phyloP scores from a whole-genome alignment of 495 filamentous ascomycete genomes.

The Aspergillus taichungensis region DNA sequence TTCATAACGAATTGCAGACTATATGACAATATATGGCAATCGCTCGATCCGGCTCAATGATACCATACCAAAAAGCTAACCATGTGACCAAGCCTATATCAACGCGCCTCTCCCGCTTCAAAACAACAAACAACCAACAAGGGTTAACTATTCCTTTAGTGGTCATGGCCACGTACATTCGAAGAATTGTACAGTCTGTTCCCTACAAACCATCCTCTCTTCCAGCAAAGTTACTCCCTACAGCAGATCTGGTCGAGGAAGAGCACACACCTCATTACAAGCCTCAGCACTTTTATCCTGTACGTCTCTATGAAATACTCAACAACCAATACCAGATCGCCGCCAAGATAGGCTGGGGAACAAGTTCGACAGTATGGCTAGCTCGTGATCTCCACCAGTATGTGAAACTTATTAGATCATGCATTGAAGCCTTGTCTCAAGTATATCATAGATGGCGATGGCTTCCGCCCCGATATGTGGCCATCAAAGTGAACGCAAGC shows the following conservation, averaged over 20 bases:
- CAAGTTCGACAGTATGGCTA: slow-evolving; percentile 39
- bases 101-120: too few species aligned
- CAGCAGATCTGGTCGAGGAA: slow-evolving; percentile 10
- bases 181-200: slow-evolving; percentile 9
- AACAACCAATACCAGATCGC: slow-evolving; percentile 29
- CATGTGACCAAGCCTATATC: too few species aligned
- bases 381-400: slow-evolving; percentile 30
- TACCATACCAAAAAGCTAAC: too few species aligned
- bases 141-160: too few species aligned
- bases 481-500: slow-evolving; percentile 19
- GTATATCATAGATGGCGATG: slow-evolving; percentile 16
- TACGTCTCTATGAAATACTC: slow-evolving; percentile 31
- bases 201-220: slow-evolving; percentile 7
- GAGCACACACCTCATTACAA: slow-evolving; percentile 20
- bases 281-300: slow-evolving; percentile 32
- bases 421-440: slow-evolving; percentile 2
- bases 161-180: slow-evolving; percentile 7
- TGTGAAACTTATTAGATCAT: slow-evolving; percentile 8
- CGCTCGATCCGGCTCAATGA: too few species aligned
- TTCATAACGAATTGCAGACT: too few species aligned
- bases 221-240: slow-evolving; percentile 7
- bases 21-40: too few species aligned
- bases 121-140: too few species aligned
- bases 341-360: slow-evolving; percentile 39
- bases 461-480: slow-evolving; percentile 17